Conservation (phyloP, 805 yeast species). For the Lipomyces yamadae region DNA sequence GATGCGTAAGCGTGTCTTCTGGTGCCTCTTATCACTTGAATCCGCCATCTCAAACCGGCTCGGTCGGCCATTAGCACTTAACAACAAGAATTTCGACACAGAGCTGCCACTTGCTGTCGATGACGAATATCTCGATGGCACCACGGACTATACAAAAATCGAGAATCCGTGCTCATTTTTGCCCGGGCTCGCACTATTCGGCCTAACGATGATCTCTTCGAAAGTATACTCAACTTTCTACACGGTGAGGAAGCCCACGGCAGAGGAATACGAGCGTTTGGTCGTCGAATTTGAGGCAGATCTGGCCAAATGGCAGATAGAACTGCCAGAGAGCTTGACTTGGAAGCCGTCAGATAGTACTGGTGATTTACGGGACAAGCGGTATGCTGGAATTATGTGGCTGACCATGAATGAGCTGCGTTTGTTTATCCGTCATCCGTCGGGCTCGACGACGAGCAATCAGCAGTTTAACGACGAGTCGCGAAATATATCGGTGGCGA, state of each 20-base stretch:
- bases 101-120: slow-evolving; percentile 29
- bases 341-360: slow-evolving; percentile 28
- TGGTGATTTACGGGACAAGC: slow-evolving; percentile 25
- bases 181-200: slow-evolving; percentile 31
- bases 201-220: slow-evolving; percentile 21
- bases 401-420: slow-evolving; percentile 26
- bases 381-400: slow-evolving; percentile 35
- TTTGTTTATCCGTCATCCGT: slow-evolving; percentile 34
- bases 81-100: slow-evolving; percentile 19
- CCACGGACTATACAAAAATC: slow-evolving; percentile 5
- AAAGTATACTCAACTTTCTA: slow-evolving; percentile 28
- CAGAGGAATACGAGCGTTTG: slow-evolving; percentile 30
- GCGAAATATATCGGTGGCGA: slow-evolving; percentile 17
- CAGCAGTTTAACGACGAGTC: slow-evolving; percentile 20
- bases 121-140: slow-evolving; percentile 28
- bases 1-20: slow-evolving; percentile 31
- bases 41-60: slow-evolving; percentile 20
- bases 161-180: slow-evolving; percentile 22
- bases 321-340: slow-evolving; percentile 22
- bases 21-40: slow-evolving; percentile 28
- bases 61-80: slow-evolving; percentile 30
- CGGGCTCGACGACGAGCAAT: slow-evolving; percentile 29
- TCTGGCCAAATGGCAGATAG: slow-evolving; percentile 18
- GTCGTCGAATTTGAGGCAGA: slow-evolving; percentile 27
- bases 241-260: slow-evolving; percentile 22